phyloP scores from a whole-genome alignment of 2,329 filamentous ascomycete genomes.

The Fusarium nygamai region DNA sequence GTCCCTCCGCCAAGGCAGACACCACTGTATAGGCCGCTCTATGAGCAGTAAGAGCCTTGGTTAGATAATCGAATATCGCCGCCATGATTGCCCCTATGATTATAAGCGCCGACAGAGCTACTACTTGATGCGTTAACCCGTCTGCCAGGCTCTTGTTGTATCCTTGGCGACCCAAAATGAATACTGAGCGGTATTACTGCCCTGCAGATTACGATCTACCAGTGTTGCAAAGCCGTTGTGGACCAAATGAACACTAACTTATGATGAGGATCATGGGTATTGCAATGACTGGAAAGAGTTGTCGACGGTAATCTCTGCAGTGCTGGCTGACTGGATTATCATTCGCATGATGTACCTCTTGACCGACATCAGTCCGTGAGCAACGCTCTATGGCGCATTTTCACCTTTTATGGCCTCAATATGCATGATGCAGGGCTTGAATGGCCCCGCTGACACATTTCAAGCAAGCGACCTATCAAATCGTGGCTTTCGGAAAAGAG shows the following conservation, averaged over 20 bases:
- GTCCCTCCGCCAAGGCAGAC: too few relatives aligned
- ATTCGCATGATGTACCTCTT: background rate
- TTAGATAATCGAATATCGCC: too few relatives aligned
- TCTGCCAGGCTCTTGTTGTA: too few relatives aligned
- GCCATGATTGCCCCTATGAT: too few relatives aligned
- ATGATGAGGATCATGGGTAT: too few relatives aligned
- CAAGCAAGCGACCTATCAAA: fast-evolving
- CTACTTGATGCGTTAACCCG: too few relatives aligned
- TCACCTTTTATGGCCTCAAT: background rate
- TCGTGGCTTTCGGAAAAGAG: background rate
- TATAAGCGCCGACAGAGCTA: too few relatives aligned
- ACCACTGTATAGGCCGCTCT: too few relatives aligned
- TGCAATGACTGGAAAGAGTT: background rate
- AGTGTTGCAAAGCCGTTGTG: too few relatives aligned
- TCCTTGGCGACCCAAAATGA: background rate
- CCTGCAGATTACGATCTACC: background rate
- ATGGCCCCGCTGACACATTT: too few relatives aligned
- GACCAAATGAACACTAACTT: too few relatives aligned
- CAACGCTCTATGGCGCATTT: background rate
- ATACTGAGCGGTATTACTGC: background rate
- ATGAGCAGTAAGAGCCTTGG: too few relatives aligned
- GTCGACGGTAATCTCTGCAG: background rate
- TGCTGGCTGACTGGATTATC: background rate
- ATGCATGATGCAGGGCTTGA: fast-evolving
- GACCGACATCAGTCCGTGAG: background rate